These are phyloP conservation scores for Nicotiana sylvestris DNA, from an alignment of 257 asterid species.

Conservation along the genomic window DNA sequence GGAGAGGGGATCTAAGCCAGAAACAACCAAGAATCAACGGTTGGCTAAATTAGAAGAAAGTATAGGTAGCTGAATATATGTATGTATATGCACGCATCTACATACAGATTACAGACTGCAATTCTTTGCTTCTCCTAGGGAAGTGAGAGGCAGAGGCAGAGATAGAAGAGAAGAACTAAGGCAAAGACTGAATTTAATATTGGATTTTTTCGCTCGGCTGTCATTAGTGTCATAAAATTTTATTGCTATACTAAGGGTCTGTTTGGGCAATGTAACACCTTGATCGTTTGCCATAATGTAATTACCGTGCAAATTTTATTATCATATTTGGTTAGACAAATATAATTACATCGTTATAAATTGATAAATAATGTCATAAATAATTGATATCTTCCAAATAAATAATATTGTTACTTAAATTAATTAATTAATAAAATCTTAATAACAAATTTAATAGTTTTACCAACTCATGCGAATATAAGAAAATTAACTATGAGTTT, in stretches of 20 bases:
- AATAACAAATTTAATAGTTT: too few relatives aligned
- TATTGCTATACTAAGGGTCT: background rate
- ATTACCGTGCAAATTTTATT: too few relatives aligned
- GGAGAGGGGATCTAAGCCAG: background rate
- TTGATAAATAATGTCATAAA: too few relatives aligned
- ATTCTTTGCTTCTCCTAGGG: conserved; percentile 5
- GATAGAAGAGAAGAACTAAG: conserved; percentile 3
- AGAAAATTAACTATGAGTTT: too few relatives aligned
- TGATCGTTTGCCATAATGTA: too few relatives aligned
- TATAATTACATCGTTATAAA: too few relatives aligned
- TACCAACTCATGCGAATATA: too few relatives aligned
- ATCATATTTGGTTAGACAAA: too few relatives aligned
- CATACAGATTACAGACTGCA: conserved; percentile 5
- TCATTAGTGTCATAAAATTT: background rate
- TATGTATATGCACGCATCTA: background rate
- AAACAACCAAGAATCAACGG: conserved; percentile 7
- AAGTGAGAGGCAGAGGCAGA: background rate
- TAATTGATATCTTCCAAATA: too few relatives aligned
- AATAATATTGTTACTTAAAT: too few relatives aligned
- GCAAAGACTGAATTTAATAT: background rate
- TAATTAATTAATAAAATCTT: too few relatives aligned
- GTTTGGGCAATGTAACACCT: too few relatives aligned
- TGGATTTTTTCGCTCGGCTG: background rate
- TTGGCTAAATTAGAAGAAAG: background rate
- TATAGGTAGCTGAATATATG: background rate